Conservation (phyloP, 148 eudicot species). For the Silene conica region DNA sequence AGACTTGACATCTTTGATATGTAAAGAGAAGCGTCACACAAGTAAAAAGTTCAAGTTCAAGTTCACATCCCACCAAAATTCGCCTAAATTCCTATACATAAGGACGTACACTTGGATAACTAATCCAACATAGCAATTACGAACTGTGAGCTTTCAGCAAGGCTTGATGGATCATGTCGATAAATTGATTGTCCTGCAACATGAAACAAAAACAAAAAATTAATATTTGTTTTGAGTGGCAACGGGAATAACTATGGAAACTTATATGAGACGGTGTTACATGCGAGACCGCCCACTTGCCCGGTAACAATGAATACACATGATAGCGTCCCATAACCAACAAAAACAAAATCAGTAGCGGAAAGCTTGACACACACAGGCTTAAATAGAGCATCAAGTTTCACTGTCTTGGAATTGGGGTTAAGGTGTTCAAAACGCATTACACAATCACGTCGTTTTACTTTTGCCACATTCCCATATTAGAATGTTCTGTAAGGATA, state of each 20-base stretch:
- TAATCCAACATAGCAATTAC: slow-evolving; percentile 14
- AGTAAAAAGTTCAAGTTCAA: background rate
- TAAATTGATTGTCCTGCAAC: slow-evolving; percentile 53
- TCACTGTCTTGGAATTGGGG: background rate
- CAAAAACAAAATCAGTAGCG: background rate
- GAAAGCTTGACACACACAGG: background rate
- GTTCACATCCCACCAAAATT: slow-evolving; percentile 6
- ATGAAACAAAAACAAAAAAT: background rate
- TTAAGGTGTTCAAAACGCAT: background rate
- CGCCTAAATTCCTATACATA: slow-evolving; percentile 26
- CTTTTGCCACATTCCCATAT: too few relatives aligned
- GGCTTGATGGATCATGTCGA: slow-evolving; percentile 53
- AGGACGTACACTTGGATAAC: slow-evolving; percentile 12
- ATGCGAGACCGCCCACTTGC: too few relatives aligned
- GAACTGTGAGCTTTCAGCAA: slow-evolving; percentile 47
- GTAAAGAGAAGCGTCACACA: background rate
- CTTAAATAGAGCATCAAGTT: background rate
- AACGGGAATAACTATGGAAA: too few relatives aligned
- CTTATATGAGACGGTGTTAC: too few relatives aligned
- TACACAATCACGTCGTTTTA: too few relatives aligned
- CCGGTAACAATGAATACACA: too few relatives aligned
- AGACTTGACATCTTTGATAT: background rate
- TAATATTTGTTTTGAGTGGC: too few relatives aligned
- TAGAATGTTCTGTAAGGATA: too few relatives aligned
- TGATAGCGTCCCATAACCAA: too few relatives aligned